Percentiles rank a stretch among this genome's conserved stretches.
These are phyloP conservation scores for Penicillium decumbens DNA, from an alignment of 2,329 filamentous ascomycete species.

Conservation along the genomic window DNA sequence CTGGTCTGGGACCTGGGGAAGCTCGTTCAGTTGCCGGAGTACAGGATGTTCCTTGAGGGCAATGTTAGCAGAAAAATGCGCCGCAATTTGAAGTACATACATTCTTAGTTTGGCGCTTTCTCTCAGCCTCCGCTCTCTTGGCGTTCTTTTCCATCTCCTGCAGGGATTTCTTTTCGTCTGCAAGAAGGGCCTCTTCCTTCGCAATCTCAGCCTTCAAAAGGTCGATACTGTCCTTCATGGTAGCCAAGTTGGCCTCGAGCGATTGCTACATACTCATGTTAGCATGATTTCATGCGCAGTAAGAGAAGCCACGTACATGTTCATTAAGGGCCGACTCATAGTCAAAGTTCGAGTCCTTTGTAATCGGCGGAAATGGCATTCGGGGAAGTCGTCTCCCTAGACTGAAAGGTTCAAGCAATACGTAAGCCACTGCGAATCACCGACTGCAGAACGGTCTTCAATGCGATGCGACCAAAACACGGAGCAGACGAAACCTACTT, in stretches of 20 bases:
- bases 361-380: constrained; percentile 45
- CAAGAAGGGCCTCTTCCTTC: constrained; percentile 42
- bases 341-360: constrained; percentile 42
- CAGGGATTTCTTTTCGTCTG: constrained; percentile 38
- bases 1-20: constrained; percentile 11
- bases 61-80: constrained; percentile 12
- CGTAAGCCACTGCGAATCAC: neutral
- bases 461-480: neutral
- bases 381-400: constrained; percentile 41
- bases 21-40: constrained; percentile 34
- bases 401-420: constrained; percentile 18
- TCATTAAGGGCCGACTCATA: constrained; percentile 43
- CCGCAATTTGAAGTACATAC: constrained; percentile 21
- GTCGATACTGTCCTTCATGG: constrained; percentile 37
- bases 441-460: neutral
- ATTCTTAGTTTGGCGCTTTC: constrained; percentile 41
- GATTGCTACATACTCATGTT: constrained; percentile 26
- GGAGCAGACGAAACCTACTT: constrained; percentile 30
- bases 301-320: constrained; percentile 31
- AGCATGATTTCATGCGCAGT: neutral
- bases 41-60: constrained; percentile 38
- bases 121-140: constrained; percentile 37
- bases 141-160: constrained; percentile 43
- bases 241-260: constrained; percentile 40
- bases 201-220: constrained; percentile 41